Evolutionary conservation across 2,329 filamentous ascomycete genomes (phyloP), one percentile per base, ranked within the genome.

Genomic region (Diaporthe amygdali): DNA sequence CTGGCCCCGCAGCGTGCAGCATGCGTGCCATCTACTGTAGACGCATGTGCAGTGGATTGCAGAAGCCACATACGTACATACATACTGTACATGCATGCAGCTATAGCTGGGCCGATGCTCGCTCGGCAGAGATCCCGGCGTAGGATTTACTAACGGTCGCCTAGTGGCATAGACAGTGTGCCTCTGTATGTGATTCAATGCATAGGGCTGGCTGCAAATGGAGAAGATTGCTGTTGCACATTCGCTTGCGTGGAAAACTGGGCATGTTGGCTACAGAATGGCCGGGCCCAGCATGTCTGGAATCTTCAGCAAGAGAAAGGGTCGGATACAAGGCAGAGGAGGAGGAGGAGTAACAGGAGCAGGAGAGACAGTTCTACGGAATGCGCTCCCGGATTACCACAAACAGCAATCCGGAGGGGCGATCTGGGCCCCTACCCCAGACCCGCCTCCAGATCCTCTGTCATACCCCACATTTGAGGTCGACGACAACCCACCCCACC

Each of bases 381-480:
- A 55, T 64, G 32, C 5, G 22, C 20, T 10, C 20, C 10, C 72
- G 72, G 72, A 52, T 68, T 73, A 27, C 72, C 72, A 4, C 15
- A 72, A 63, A 56, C 2, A 63, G 72, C 9, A 72, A 67, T 17
- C 70, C 72, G 70, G 22, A n/a, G 10, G 37, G 49, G 27, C n/a
- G 27, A 32, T 70, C 47, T 55, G 17, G 10, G 27, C 20, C n/a
- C n/a, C 32, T 71, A 47, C 70, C 54, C 52, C 71, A 39, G 44
- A 52, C 56, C 52, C 30, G 46, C 61, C 46, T 54, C 63, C 61
- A 66, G 63, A 56, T 68, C 39, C 63, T 51, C 44, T 49, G 25
- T 22, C 34, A 9, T 47, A 46, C 71, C 69, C 71, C 71, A 73
- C 69, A 73, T 34, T 25, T 7, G 27, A 67, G 39, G 30, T 63